Evolutionary conservation across 192 early-diverging fungal genomes (phyloP).

Genomic region (Gigaspora rosea): DNA sequence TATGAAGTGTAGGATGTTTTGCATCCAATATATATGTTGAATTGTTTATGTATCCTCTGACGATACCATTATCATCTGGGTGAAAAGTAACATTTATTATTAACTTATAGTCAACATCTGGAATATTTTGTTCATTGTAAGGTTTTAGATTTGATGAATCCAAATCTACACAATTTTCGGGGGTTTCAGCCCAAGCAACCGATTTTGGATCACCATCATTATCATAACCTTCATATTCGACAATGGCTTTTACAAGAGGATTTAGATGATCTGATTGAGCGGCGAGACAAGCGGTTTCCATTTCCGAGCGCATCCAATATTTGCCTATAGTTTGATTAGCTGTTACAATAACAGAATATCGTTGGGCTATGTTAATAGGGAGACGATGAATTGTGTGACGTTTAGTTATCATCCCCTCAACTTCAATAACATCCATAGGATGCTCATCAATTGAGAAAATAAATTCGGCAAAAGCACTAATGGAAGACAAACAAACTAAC

Average conservation of each 20-base stretch:
- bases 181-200: conserved; percentile 29
- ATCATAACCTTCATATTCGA: conserved; percentile 48
- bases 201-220: conserved; percentile 4
- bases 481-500: neutral
- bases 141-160: conserved; percentile 36
- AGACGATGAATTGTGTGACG: conserved; percentile 40
- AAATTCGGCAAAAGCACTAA: conserved; percentile 62
- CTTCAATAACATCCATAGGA: conserved; percentile 68
- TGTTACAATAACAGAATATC: conserved; percentile 52
- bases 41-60: conserved; percentile 12
- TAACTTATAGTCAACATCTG: neutral
- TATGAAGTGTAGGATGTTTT: conserved; percentile 8
- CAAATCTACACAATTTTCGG: conserved; percentile 38
- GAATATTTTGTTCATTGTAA: conserved; percentile 13
- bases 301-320: conserved; percentile 50
- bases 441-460: conserved; percentile 71
- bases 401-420: conserved; percentile 54
- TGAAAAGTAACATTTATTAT: neutral
- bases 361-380: conserved; percentile 49
- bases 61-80: neutral
- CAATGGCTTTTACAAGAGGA: conserved; percentile 35
- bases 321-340: conserved; percentile 47
- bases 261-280: conserved; percentile 34
- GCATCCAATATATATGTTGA: conserved; percentile 10
- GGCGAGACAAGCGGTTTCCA: conserved; percentile 42